Evolutionary conservation across 2,329 filamentous ascomycete genomes (phyloP).

Genomic region (Cephalotrichum gorgonifer): DNA sequence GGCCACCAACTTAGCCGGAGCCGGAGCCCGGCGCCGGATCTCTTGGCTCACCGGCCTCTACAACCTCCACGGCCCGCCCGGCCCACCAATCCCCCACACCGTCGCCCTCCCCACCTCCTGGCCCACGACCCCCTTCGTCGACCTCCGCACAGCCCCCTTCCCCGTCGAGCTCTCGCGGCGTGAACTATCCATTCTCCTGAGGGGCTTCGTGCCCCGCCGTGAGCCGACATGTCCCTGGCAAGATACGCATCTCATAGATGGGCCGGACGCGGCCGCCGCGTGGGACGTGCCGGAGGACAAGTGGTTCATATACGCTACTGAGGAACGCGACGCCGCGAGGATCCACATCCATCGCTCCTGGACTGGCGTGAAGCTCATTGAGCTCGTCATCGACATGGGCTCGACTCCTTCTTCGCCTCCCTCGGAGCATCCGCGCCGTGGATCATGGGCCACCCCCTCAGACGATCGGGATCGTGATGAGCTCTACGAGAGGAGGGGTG

Average conservation of each 20-base stretch:
- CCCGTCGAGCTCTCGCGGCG: background rate
- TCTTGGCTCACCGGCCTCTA: no score
- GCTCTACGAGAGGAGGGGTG: no score
- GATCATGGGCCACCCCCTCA: background rate
- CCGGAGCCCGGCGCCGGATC: no score
- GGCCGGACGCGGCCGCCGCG: background rate
- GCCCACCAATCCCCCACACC: background rate
- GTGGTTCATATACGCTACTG: slow-evolving; percentile 1
- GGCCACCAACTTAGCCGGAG: no score
- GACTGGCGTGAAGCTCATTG: slow-evolving; percentile 1
- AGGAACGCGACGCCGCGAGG: background rate
- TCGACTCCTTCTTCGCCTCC: background rate
- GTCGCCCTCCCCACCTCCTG: background rate
- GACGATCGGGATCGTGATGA: background rate
- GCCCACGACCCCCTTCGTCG: background rate
- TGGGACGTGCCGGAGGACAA: background rate
- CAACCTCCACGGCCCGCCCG: background rate
- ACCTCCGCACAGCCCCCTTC: background rate
- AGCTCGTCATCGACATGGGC: background rate
- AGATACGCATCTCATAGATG: background rate
- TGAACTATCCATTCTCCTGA: background rate
- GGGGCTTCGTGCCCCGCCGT: background rate
- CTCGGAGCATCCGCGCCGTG: background rate
- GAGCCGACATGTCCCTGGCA: background rate
- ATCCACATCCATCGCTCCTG: slow-evolving; percentile 1